Conservation (phyloP, 2,329 filamentous ascomycete genomes). For the Pseudocercospora fijiensis region DNA sequence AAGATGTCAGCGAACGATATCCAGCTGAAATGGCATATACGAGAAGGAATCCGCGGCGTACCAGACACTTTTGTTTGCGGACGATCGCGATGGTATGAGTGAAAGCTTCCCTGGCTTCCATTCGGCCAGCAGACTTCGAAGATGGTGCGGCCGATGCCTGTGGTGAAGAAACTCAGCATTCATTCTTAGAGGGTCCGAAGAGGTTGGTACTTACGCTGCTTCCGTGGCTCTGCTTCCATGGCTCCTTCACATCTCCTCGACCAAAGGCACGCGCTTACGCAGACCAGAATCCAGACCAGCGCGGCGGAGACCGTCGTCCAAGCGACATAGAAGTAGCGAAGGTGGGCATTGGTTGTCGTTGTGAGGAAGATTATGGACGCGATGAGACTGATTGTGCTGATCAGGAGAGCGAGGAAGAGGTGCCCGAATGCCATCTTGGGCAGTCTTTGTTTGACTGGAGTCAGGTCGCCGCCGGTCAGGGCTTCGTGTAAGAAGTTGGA, state of each 20-base stretch:
- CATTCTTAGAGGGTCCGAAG: background rate
- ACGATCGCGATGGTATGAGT: background rate
- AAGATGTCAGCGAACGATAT: background rate
- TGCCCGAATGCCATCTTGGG: slow-evolving; percentile 3
- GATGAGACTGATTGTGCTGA: slow-evolving; percentile 2
- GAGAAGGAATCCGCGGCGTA: background rate
- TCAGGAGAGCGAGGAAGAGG: slow-evolving; percentile 5
- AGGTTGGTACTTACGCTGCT: background rate
- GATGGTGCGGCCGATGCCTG: slow-evolving; percentile 1
- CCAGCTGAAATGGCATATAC: background rate
- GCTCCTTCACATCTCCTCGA: background rate
- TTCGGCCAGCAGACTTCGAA: slow-evolving; percentile 1
- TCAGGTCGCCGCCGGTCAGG: background rate
- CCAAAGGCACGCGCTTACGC: background rate
- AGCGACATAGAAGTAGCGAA: slow-evolving; percentile 5
- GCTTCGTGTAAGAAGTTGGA: background rate
- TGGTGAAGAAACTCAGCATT: background rate
- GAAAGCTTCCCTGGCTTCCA: slow-evolving; percentile 2
- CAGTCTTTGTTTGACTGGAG: background rate
- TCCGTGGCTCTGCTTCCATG: background rate
- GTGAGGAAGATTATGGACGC: slow-evolving; percentile 4
- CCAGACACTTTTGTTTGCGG: background rate
- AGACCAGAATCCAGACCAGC: slow-evolving; percentile 6
- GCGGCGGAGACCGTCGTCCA: slow-evolving; percentile 8
- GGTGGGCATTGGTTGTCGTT: background rate